These are phyloP conservation scores for Cytospora mali DNA, from an alignment of 2,329 filamentous ascomycete genomes.

Conservation along the genomic window DNA sequence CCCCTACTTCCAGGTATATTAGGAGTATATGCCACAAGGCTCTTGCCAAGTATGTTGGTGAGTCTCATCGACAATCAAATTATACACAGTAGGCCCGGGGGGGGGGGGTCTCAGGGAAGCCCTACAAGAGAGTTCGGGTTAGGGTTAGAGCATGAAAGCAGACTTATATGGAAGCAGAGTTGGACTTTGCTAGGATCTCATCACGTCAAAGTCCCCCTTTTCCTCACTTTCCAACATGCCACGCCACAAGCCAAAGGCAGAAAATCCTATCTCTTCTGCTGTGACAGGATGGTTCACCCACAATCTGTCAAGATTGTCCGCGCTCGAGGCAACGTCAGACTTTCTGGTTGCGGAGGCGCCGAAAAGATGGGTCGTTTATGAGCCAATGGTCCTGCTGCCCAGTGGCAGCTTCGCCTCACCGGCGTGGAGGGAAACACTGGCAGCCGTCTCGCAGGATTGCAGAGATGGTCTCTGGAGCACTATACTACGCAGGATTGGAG, in stretches of 20 bases:
- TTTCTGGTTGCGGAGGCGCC: slow-evolving; percentile 48
- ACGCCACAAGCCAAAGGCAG: slow-evolving; percentile 36
- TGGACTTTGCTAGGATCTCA: slow-evolving; percentile 4
- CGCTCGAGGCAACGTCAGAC: slow-evolving; percentile 22
- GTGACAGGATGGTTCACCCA: slow-evolving; percentile 41
- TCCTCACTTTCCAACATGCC: slow-evolving; percentile 16
- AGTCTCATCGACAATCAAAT: too few species aligned
- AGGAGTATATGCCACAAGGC: too few species aligned
- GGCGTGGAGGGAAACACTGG: slow-evolving; percentile 45
- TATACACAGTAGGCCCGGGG: too few species aligned
- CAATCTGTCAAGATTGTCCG: not conserved
- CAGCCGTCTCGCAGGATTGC: slow-evolving; percentile 31
- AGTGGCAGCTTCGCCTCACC: slow-evolving; percentile 55
- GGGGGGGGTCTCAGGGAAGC: too few species aligned
- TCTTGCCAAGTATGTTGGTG: too few species aligned
- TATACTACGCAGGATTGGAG: slow-evolving; percentile 52
- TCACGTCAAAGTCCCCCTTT: not conserved
- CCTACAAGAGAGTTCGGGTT: too few species aligned
- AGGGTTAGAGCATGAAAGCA: not conserved
- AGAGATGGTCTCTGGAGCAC: slow-evolving; percentile 48
- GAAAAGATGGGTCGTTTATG: slow-evolving; percentile 62
- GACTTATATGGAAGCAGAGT: not conserved
- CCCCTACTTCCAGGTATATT: too few species aligned
- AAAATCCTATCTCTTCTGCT: slow-evolving; percentile 42
- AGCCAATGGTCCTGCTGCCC: slow-evolving; percentile 63